Conservation (phyloP, 139 green algal genomes). For the Micractinium conductrix region DNA sequence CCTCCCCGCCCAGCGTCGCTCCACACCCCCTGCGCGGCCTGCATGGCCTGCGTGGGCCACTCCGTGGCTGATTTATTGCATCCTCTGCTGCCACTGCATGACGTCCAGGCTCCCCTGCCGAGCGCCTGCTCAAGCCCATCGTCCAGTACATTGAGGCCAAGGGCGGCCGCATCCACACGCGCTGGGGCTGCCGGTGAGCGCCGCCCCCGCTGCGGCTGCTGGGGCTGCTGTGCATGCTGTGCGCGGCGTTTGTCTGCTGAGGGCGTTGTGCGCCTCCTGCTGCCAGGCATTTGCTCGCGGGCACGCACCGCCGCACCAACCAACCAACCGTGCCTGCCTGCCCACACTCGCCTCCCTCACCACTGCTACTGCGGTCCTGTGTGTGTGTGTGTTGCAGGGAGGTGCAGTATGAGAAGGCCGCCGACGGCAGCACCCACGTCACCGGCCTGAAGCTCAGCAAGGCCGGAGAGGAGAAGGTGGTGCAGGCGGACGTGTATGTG, state of each 20-base stretch:
- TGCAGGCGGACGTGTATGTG: conserved; percentile 90
- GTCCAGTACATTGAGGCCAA: conserved; percentile 86
- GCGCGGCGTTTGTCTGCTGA: neutral
- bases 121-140: conserved; percentile 90
- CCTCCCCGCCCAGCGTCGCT: no score
- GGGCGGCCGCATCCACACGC: conserved; percentile 86
- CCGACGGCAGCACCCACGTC: conserved; percentile 70
- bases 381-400: conserved; percentile 67
- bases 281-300: no score
- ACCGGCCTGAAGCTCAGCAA: conserved; percentile 79
- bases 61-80: no score
- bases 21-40: no score
- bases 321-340: neutral
- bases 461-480: conserved; percentile 57
- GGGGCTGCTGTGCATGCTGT: neutral
- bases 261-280: neutral
- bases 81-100: no score
- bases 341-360: neutral
- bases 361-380: no score
- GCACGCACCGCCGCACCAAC: no score
- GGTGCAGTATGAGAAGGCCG: conserved; percentile 79
- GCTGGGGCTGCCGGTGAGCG: conserved; percentile 75
- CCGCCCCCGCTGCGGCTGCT: no score
- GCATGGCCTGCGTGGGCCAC: no score
- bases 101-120: conserved; percentile 70